Evolutionary conservation across 2,329 filamentous ascomycete species (phyloP).

Genomic region (Ramularia endophylla): DNA sequence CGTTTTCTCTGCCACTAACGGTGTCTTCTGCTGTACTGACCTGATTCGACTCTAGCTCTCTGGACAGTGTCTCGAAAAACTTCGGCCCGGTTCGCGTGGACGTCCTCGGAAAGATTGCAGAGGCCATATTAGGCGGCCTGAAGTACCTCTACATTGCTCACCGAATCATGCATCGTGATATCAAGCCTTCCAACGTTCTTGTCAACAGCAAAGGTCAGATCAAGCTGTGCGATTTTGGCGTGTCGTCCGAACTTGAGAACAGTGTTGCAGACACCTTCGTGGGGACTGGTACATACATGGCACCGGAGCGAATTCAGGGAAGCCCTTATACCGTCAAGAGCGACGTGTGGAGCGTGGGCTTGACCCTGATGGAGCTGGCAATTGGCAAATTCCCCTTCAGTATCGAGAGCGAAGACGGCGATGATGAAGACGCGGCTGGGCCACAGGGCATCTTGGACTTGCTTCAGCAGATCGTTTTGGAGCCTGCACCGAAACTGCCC

Average conservation of each 20-base stretch:
- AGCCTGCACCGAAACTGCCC: constrained; percentile 85
- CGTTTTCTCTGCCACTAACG: constrained; percentile 33
- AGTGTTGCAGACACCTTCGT: constrained; percentile 98
- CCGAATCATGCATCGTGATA: constrained; percentile 98
- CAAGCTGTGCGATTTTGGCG: constrained; percentile 97
- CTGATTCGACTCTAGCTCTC: constrained; percentile 54
- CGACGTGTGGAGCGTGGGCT: constrained; percentile 96
- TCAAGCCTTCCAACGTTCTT: constrained; percentile 96
- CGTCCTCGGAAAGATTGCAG: constrained; percentile 94
- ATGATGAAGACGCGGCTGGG: constrained; percentile 57
- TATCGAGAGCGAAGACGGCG: constrained; percentile 74
- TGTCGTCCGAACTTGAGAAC: constrained; percentile 97
- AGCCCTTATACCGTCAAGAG: constrained; percentile 97
- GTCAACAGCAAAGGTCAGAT: constrained; percentile 92
- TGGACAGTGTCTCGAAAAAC: constrained; percentile 88
- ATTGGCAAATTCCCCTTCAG: constrained; percentile 97
- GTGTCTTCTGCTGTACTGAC: constrained; percentile 10
- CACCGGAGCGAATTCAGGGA: constrained; percentile 93
- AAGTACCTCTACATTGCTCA: constrained; percentile 94
- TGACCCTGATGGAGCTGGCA: constrained; percentile 93
- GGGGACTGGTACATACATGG: constrained; percentile 98
- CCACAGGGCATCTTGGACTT: constrained; percentile 95
- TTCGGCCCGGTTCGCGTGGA: constrained; percentile 95
- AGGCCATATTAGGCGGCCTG: constrained; percentile 86
- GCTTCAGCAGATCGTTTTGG: constrained; percentile 94